Percentiles rank a stretch among this genome's conserved stretches.
phyloP scores from a whole-genome alignment of 306 rosid species.

The Trifolium pratense region DNA sequence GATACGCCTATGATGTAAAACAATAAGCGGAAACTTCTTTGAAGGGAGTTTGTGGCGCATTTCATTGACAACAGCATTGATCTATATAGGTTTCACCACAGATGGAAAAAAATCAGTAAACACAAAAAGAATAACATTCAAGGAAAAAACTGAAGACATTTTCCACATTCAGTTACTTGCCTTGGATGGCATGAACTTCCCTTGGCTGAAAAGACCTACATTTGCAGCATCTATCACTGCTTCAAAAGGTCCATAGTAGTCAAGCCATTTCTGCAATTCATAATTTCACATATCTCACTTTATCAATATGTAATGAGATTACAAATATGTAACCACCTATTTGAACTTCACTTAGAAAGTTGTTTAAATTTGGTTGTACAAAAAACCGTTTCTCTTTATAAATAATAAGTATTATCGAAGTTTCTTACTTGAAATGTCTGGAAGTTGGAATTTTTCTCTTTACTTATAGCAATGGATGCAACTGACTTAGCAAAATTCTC shows the following conservation, averaged over 20 bases:
- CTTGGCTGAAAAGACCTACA: constrained; percentile 78
- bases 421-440: constrained; percentile 84
- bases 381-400: neutral
- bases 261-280: constrained; percentile 85
- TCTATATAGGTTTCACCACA: constrained; percentile 55
- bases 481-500: constrained; percentile 87
- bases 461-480: constrained; percentile 71
- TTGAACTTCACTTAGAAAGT: neutral
- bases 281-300: constrained; percentile 27
- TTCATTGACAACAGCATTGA: constrained; percentile 75
- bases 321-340: neutral
- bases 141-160: constrained; percentile 12
- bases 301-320: constrained; percentile 34
- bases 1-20: constrained; percentile 82
- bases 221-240: constrained; percentile 96
- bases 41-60: constrained; percentile 78
- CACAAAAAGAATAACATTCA: constrained; percentile 11
- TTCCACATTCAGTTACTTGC: constrained; percentile 56
- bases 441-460: constrained; percentile 74
- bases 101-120: constrained; percentile 21
- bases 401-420: constrained; percentile 11
- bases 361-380: neutral
- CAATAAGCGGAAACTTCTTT: constrained; percentile 83
- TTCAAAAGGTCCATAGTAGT: constrained; percentile 88
- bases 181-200: constrained; percentile 76